Conservation (phyloP, 495 filamentous ascomycete genomes). For the Bombardia bombarda region DNA sequence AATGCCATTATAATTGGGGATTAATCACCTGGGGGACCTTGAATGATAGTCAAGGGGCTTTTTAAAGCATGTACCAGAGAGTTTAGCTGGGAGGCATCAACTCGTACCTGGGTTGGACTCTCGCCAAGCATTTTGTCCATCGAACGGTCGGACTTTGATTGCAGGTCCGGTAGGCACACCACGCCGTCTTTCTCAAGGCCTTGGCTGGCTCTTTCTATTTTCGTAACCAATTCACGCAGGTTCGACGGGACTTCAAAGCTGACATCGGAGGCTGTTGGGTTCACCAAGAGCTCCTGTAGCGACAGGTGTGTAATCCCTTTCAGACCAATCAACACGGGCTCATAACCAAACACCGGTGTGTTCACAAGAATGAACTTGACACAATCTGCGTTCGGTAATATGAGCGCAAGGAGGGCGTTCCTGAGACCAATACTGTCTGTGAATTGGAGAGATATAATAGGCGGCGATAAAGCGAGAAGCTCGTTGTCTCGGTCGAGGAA, state of each 20-base stretch:
- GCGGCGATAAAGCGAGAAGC: constrained; percentile 33
- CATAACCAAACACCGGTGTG: constrained; percentile 62
- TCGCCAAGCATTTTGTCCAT: no score
- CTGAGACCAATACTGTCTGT: constrained; percentile 27
- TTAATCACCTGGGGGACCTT: constrained; percentile 65
- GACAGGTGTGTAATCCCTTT: constrained; percentile 49
- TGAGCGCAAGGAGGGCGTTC: constrained; percentile 29
- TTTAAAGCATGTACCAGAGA: constrained; percentile 50
- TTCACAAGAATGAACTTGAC: constrained; percentile 51
- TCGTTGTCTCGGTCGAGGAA: constrained; percentile 53
- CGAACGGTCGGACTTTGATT: no score
- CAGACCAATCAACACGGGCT: constrained; percentile 57
- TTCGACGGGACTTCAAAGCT: no score
- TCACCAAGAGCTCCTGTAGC: constrained; percentile 43
- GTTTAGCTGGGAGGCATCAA: constrained; percentile 53
- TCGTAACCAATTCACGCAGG: no score
- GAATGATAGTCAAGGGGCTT: constrained; percentile 54
- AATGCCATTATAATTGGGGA: no score
- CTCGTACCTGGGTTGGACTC: constrained; percentile 16
- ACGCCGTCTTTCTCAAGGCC: background rate
- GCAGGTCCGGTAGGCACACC: no score
- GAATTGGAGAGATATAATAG: constrained; percentile 48
- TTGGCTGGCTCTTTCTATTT: no score
- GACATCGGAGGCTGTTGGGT: constrained; percentile 6
- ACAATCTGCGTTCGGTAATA: constrained; percentile 29